Conservation (phyloP, 768 basidiomycete genomes). For the Auricularia heimuer region DNA sequence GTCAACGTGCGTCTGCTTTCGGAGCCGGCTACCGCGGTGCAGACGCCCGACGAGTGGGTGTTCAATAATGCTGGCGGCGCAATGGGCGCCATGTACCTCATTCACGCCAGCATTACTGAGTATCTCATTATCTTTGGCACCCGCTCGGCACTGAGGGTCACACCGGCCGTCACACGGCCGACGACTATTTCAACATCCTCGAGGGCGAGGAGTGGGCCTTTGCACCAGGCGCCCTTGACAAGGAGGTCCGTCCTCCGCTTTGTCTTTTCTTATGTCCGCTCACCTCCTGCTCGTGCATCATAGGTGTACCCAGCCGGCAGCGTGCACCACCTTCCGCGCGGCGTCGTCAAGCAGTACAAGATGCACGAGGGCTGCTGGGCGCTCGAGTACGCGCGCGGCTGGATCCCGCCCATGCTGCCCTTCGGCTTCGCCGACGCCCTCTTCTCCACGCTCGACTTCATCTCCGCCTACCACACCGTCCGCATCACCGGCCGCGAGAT, state of each 20-base stretch:
- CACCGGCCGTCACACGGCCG: conserved; percentile 85
- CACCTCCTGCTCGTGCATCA: neutral
- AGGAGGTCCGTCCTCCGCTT: conserved; percentile 42
- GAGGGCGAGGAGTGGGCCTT: conserved; percentile 95
- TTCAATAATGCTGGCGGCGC: conserved; percentile 97
- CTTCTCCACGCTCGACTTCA: conserved; percentile 81
- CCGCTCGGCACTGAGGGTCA: conserved; percentile 94
- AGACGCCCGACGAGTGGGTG: conserved; percentile 66
- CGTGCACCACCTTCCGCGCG: conserved; percentile 76
- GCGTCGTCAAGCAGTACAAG: conserved; percentile 91
- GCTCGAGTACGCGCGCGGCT: conserved; percentile 89
- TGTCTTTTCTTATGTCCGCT: neutral
- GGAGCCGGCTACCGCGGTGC: conserved; percentile 31
- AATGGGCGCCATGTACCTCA: conserved; percentile 97
- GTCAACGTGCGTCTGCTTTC: conserved; percentile 35
- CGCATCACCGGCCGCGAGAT: conserved; percentile 79
- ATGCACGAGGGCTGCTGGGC: conserved; percentile 96
- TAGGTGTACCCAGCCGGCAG: conserved; percentile 65
- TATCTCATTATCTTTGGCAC: conserved; percentile 87
- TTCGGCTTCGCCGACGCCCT: conserved; percentile 85
- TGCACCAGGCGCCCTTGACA: conserved; percentile 64
- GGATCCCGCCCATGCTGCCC: conserved; percentile 95
- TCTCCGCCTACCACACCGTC: conserved; percentile 69
- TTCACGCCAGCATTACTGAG: conserved; percentile 94
- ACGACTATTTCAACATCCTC: conserved; percentile 97